These are phyloP conservation scores for Rhodotorula paludigena DNA, from an alignment of 768 basidiomycete species.

Conservation along the genomic window DNA sequence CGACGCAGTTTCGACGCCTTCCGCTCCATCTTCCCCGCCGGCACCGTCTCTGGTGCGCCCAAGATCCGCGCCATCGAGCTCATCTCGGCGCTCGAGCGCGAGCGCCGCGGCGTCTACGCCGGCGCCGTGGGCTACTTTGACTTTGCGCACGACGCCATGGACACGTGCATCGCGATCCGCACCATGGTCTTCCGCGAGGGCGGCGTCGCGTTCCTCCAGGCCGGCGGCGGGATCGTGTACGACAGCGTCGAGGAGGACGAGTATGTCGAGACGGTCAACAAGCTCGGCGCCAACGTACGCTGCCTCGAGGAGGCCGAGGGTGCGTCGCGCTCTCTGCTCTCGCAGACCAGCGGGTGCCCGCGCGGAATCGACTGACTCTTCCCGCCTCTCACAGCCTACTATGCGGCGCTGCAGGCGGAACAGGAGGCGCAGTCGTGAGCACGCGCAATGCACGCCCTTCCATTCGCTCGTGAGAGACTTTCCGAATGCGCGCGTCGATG, in stretches of 20 bases:
- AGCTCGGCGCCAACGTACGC: constrained; percentile 76
- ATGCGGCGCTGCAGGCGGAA: constrained; percentile 9
- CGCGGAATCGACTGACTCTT: not conserved
- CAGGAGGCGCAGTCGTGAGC: not conserved
- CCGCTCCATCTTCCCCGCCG: constrained; percentile 97
- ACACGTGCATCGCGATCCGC: constrained; percentile 96
- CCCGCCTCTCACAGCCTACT: not conserved
- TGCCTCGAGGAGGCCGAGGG: constrained; percentile 84
- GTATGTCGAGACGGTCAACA: constrained; percentile 91
- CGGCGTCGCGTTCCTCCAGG: constrained; percentile 80
- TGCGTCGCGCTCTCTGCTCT: constrained; percentile 45
- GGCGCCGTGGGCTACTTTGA: constrained; percentile 98
- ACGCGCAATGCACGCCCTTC: too few relatives aligned
- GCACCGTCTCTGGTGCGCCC: constrained; percentile 96
- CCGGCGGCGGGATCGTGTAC: constrained; percentile 90
- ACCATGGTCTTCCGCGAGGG: constrained; percentile 97
- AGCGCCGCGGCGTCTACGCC: constrained; percentile 88
- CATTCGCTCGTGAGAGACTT: too few relatives aligned
- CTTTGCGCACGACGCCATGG: constrained; percentile 75
- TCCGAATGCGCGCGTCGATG: too few relatives aligned
- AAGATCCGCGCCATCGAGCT: constrained; percentile 99
- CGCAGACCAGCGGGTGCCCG: too few relatives aligned
- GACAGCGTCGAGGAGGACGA: constrained; percentile 98
- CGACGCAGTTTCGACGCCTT: constrained; percentile 93
- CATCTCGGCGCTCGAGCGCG: constrained; percentile 74